Evolutionary conservation across 148 eudicot genomes (phyloP).

Genomic region (Chenopodium quinoa): DNA sequence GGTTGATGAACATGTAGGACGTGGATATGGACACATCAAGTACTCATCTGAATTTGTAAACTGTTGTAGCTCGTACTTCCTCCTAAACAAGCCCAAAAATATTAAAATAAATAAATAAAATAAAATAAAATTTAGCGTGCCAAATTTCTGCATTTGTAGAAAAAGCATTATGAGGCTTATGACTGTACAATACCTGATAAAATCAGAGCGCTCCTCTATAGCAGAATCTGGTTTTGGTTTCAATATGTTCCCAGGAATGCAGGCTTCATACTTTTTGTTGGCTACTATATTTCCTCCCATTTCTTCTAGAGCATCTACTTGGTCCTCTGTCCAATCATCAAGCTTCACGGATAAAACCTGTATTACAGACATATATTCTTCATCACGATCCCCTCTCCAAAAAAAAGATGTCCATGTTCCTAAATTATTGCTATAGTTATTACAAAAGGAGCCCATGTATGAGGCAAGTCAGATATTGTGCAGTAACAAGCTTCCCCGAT

Average conservation of each 20-base stretch:
- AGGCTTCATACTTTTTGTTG: slow-evolving; percentile 78
- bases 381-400: neutral
- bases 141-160: neutral
- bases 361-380: neutral
- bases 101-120: too few species aligned
- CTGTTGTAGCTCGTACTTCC: slow-evolving; percentile 81
- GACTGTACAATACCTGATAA: slow-evolving; percentile 53
- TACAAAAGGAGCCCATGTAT: neutral
- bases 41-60: slow-evolving; percentile 45
- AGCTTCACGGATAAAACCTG: slow-evolving; percentile 84
- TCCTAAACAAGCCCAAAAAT: slow-evolving; percentile 45
- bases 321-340: slow-evolving; percentile 92
- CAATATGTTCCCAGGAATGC: slow-evolving; percentile 47
- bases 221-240: slow-evolving; percentile 79
- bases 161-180: neutral
- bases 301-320: slow-evolving; percentile 58
- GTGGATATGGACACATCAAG: slow-evolving; percentile 51
- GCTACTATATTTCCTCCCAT: slow-evolving; percentile 81
- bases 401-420: neutral
- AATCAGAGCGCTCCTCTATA: slow-evolving; percentile 77
- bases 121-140: slow-evolving; percentile 1
- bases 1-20: slow-evolving; percentile 33
- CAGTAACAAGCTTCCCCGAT: neutral
- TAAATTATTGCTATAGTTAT: neutral
- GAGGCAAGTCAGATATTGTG: neutral